Evolutionary conservation across 2,329 filamentous ascomycete genomes (phyloP).

Genomic region (Neospermospora avenae): DNA sequence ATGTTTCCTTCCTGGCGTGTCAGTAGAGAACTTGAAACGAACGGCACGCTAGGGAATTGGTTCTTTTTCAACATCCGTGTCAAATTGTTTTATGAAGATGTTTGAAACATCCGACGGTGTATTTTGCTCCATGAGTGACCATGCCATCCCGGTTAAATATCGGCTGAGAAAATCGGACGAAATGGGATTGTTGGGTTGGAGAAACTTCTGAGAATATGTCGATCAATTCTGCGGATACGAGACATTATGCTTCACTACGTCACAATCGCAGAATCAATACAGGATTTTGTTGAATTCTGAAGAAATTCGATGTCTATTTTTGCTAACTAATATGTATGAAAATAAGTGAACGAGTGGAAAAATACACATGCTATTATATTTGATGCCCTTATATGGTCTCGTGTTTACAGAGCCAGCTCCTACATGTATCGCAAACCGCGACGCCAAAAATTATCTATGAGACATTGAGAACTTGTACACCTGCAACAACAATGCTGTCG

Average conservation of each 20-base stretch:
- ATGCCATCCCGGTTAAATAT: no score
- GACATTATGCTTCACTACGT: no score
- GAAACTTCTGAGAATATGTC: neutral
- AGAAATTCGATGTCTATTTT: neutral
- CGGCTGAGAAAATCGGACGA: neutral
- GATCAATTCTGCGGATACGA: no score
- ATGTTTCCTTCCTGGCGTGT: neutral
- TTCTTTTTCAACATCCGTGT: neutral
- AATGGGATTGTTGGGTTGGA: neutral
- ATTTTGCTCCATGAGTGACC: neutral
- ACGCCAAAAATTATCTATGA: neutral
- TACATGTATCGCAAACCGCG: neutral
- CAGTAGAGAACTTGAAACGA: neutral
- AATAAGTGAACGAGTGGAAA: neutral
- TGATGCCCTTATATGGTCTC: neutral
- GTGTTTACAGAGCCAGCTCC: neutral
- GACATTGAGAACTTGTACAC: slow-evolving; percentile 1
- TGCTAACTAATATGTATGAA: neutral
- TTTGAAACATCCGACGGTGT: neutral
- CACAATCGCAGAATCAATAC: no score
- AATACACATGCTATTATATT: neutral
- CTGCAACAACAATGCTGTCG: neutral
- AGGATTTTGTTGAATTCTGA: neutral
- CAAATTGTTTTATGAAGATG: neutral
- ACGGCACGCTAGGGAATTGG: neutral